A percentile compares a stretch with the other conserved stretches of the same genome.
Evolutionary conservation across 2,329 filamentous ascomycete species (phyloP).

Genomic region (Thelonectria discophora): DNA sequence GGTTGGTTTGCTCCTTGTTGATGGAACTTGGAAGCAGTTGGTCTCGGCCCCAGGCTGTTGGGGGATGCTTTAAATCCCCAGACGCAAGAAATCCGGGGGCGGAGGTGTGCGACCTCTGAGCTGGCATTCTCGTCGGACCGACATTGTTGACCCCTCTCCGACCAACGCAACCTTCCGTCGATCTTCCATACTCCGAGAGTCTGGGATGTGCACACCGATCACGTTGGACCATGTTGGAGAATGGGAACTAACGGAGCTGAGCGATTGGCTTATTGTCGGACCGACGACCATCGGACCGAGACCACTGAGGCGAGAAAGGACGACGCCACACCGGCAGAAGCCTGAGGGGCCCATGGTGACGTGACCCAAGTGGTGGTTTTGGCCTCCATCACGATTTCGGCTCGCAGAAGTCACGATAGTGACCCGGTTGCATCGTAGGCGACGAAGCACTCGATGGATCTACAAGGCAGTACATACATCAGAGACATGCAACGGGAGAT

Average conservation of each 20-base stretch:
- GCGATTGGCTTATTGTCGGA: conserved; percentile 12
- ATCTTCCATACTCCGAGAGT: not conserved
- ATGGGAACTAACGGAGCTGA: not conserved
- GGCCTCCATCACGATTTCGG: not conserved
- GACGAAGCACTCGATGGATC: not conserved
- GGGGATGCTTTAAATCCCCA: conserved; percentile 19
- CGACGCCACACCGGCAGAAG: not conserved
- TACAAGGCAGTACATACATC: not conserved
- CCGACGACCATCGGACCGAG: conserved; percentile 33
- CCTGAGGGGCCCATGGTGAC: not conserved
- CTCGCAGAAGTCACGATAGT: not conserved
- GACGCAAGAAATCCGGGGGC: not conserved
- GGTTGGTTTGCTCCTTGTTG: not conserved
- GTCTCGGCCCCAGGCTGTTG: not conserved
- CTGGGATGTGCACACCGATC: no score
- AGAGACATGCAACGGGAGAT: not conserved
- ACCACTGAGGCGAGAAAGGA: not conserved
- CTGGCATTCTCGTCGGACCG: conserved; percentile 16
- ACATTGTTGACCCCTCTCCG: conserved; percentile 5
- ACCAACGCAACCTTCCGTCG: not conserved
- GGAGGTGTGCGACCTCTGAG: not conserved
- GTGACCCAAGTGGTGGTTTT: not conserved
- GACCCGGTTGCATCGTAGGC: not conserved
- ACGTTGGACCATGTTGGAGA: not conserved
- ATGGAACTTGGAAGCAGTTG: not conserved